Percentiles rank a stretch among this genome's conserved stretches.
Conservation (phyloP, 2,329 filamentous ascomycete genomes). For the Ceratocystis albifundus region DNA sequence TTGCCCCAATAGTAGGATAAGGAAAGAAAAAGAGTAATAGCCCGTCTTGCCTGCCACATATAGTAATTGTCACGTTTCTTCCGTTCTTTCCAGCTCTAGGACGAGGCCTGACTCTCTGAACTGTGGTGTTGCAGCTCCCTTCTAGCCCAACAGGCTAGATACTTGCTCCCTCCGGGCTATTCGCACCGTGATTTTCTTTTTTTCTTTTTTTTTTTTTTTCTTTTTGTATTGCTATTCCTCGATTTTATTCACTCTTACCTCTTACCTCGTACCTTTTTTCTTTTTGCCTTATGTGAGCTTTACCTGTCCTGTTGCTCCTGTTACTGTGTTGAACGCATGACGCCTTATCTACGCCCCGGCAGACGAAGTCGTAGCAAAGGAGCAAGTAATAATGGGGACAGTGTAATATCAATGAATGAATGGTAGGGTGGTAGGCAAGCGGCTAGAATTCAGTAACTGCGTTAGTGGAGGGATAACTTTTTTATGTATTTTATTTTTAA, state of each 20-base stretch:
- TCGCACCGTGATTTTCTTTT: neutral
- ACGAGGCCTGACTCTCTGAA: neutral
- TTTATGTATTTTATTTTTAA: neutral
- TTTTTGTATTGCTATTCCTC: neutral
- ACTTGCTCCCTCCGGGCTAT: neutral
- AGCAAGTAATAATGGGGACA: neutral
- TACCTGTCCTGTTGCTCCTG: neutral
- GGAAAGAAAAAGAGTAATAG: neutral
- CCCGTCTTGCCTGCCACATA: neutral
- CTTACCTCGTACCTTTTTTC: neutral
- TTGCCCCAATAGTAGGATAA: too few species aligned
- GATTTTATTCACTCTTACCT: neutral
- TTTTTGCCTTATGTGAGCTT: neutral
- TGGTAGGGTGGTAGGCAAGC: neutral
- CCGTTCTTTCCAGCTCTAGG: conserved; percentile 7
- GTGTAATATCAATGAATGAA: neutral
- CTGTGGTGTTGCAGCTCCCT: neutral
- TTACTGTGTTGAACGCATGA: neutral
- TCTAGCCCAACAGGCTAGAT: neutral
- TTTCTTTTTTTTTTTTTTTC: too few species aligned
- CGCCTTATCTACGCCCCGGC: conserved; percentile 9
- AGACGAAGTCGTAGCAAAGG: neutral
- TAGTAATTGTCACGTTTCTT: neutral
- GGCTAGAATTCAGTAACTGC: neutral
- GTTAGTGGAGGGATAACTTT: neutral